Percentiles rank a stretch among this genome's conserved stretches.
Evolutionary conservation across 352 stramenopile species (phyloP).

Genomic region (Phytophthora boehmeriae): DNA sequence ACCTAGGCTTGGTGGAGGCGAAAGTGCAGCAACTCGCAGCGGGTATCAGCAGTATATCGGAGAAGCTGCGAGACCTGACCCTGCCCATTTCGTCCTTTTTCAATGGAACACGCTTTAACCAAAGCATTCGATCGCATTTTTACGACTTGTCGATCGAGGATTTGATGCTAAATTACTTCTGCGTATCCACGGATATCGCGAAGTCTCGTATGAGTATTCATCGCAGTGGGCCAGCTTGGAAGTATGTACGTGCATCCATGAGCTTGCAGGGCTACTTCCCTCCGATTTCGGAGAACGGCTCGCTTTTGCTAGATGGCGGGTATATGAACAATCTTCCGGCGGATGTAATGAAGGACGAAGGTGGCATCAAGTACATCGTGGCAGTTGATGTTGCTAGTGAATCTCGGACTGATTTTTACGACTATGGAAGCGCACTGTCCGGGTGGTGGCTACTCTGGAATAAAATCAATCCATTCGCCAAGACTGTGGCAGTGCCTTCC

Average conservation of each 20-base stretch:
- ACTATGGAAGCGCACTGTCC: slow-evolving; percentile 81
- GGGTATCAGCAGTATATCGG: slow-evolving; percentile 68
- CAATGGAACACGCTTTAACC: slow-evolving; percentile 85
- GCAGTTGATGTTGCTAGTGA: slow-evolving; percentile 91
- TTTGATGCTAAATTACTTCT: slow-evolving; percentile 93
- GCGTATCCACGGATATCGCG: slow-evolving; percentile 92
- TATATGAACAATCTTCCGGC: slow-evolving; percentile 95
- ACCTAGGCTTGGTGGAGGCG: slow-evolving; percentile 57
- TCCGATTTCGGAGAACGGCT: slow-evolving; percentile 89
- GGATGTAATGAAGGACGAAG: slow-evolving; percentile 91
- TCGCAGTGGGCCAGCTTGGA: slow-evolving; percentile 86
- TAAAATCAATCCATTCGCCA: slow-evolving; percentile 90
- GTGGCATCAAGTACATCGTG: slow-evolving; percentile 89
- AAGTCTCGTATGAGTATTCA: slow-evolving; percentile 89
- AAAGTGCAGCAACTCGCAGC: slow-evolving; percentile 66
- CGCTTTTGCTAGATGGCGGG: slow-evolving; percentile 88
- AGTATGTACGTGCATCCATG: slow-evolving; percentile 93
- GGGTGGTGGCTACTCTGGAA: slow-evolving; percentile 93
- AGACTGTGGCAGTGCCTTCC: slow-evolving; percentile 88
- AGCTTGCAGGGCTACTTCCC: slow-evolving; percentile 92
- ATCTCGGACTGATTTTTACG: slow-evolving; percentile 72
- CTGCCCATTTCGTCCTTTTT: slow-evolving; percentile 92
- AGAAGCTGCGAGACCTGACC: slow-evolving; percentile 87
- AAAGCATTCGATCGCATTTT: slow-evolving; percentile 72
- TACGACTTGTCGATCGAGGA: slow-evolving; percentile 88